Evolutionary conservation across 2,329 filamentous ascomycete species (phyloP), one percentile per base, ranked within the genome.

Genomic region (Pleomassaria siparia): DNA sequence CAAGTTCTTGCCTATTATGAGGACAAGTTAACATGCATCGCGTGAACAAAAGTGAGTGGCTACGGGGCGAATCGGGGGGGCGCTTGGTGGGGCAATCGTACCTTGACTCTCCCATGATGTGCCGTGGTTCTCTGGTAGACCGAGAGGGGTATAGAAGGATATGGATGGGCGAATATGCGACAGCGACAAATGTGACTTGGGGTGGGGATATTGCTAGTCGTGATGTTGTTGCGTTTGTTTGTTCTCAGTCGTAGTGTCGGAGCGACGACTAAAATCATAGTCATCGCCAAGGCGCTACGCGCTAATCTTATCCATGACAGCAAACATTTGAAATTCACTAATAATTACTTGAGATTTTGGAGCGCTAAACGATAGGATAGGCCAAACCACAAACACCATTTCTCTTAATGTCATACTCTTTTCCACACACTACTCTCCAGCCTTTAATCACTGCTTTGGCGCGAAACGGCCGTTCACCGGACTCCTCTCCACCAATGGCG

Each of bases 1-100:
- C 81, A 63, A 99, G 84, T 79, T 99, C 94, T 77, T 99, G 94
- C 80, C 94, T 97, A 56, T 13, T 5, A 18, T 11, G 24, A 26
- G 40, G n/a, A n/a, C 10, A 28, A 21, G 54, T 66, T 46, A 66
- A 60, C 47, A 45, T 46, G 37, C 48, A 54, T 46, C 43, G 32
- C 47, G 30, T 47, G 62, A 46, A 60, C 58, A 43, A 44, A 46
- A 54, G 53, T 54, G 45, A 49, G 46, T 51, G 50, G 50, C 49
- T 55, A 50, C 60, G 51, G 50, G 46, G 43, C 32, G 40, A 42
- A 44, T 46, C 11, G 47, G 40, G 52, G 43, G 44, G 46, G 53
- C 10, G 25, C 6, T 51, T 52, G 47, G 35, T 37, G 35, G 35
- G 35, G 35, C 35, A 49, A 42, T 39, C 63, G 49, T 73, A 84